Conservation (phyloP, 371 early-diverging fungal genomes). For the Mortierella sp. region DNA sequence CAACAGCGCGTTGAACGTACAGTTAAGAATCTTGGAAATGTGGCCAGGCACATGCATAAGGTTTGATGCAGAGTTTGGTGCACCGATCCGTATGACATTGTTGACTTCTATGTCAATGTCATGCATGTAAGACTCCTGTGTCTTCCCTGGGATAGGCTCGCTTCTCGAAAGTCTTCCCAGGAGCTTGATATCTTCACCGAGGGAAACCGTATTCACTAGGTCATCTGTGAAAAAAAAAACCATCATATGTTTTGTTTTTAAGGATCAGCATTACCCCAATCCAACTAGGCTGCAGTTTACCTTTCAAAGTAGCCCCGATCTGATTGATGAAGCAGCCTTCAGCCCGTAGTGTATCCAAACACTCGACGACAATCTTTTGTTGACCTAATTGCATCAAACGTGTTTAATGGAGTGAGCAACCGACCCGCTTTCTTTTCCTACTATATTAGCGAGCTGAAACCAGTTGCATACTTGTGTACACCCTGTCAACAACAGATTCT, state of each 20-base stretch:
- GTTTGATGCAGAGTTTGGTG: too few relatives aligned
- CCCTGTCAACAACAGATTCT: constrained; percentile 43
- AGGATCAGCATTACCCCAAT: not conserved
- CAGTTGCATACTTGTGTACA: constrained; percentile 19
- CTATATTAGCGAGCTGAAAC: not conserved
- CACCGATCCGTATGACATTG: constrained; percentile 9
- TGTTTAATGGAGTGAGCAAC: not conserved
- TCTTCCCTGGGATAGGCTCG: not conserved
- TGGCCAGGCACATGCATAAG: not conserved
- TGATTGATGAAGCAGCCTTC: constrained; percentile 40
- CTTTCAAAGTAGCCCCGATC: constrained; percentile 15
- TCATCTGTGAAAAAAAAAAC: constrained; percentile 28
- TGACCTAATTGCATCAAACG: constrained; percentile 6
- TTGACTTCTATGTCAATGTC: constrained; percentile 35
- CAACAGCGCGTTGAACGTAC: constrained; percentile 17
- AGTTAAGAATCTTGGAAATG: not conserved
- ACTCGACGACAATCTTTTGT: constrained; percentile 19
- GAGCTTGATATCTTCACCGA: constrained; percentile 28
- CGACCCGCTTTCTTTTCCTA: not conserved
- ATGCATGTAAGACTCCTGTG: constrained; percentile 8
- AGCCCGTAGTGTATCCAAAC: not conserved
- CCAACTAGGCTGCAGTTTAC: constrained; percentile 1
- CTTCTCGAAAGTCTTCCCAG: constrained; percentile 22
- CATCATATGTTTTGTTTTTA: not conserved
- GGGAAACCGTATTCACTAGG: constrained; percentile 8